Evolutionary conservation across 768 basidiomycete genomes (phyloP).

Genomic region (Leccinum longicurvipes): DNA sequence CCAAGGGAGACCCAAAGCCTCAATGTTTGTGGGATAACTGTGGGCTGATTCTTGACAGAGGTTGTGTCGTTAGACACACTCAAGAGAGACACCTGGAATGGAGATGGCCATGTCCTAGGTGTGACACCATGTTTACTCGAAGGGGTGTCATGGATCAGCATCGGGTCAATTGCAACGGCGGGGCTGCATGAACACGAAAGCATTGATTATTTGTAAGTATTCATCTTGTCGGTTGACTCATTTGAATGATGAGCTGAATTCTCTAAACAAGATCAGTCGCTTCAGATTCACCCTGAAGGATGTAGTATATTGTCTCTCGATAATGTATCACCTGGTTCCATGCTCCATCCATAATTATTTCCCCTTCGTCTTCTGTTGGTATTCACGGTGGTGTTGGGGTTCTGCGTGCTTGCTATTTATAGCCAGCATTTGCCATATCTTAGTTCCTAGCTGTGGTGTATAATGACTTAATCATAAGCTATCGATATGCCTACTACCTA

Average conservation of each 20-base stretch:
- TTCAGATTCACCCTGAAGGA: neutral
- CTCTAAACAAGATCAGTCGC: neutral
- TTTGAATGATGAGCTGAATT: neutral
- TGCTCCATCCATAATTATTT: neutral
- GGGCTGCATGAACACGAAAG: neutral
- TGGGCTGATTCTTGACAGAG: constrained; percentile 7
- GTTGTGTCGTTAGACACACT: constrained; percentile 19
- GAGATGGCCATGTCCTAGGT: constrained; percentile 23
- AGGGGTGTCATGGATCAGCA: constrained; percentile 17
- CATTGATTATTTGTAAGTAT: constrained; percentile 4
- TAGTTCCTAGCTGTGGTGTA: neutral
- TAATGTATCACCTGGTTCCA: neutral
- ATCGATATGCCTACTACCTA: neutral
- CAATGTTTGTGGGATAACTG: constrained; percentile 19
- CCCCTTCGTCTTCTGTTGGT: neutral
- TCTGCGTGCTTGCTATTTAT: neutral
- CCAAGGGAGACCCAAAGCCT: neutral
- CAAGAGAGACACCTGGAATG: constrained; percentile 22
- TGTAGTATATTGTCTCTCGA: constrained; percentile 1
- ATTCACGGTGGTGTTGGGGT: neutral
- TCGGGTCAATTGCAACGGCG: constrained; percentile 1
- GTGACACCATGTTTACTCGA: constrained; percentile 17
- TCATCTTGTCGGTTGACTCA: neutral
- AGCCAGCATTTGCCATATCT: neutral
- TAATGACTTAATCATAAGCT: neutral